Evolutionary conservation across 1,284 basidiomycete genomes (phyloP).

Genomic region (Volvariella surrecta): DNA sequence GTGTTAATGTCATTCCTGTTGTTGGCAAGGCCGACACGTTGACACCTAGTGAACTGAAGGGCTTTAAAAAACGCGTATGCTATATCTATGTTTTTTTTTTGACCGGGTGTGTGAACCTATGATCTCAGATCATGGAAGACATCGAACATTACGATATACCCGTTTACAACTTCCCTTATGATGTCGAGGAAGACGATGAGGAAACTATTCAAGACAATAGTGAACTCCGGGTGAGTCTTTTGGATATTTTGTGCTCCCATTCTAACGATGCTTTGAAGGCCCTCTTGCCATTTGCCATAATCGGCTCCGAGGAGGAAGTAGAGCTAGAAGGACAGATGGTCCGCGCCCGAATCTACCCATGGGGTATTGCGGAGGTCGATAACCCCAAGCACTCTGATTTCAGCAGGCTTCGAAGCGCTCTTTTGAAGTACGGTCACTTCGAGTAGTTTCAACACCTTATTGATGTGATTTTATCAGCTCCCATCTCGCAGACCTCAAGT

Average conservation of each 20-base stretch:
- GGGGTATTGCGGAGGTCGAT: constrained; percentile 98
- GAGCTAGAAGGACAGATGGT: constrained; percentile 88
- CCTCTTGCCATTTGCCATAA: constrained; percentile 92
- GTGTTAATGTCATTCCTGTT: constrained; percentile 99
- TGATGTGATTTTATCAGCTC: constrained; percentile 47
- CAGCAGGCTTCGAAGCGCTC: constrained; percentile 81
- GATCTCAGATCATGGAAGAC: constrained; percentile 89
- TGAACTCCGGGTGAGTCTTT: constrained; percentile 66
- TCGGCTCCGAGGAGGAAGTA: constrained; percentile 96
- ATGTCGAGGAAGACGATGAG: constrained; percentile 98
- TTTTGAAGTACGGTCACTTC: constrained; percentile 62
- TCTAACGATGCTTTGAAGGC: constrained; percentile 33
- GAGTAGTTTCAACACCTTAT: constrained; percentile 1
- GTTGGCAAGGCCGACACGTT: constrained; percentile 96
- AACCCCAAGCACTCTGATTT: constrained; percentile 99
- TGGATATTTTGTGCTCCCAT: constrained; percentile 7
- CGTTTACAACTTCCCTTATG: constrained; percentile 99
- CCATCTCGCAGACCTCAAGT: constrained; percentile 91
- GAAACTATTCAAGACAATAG: constrained; percentile 98
- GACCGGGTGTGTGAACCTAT: constrained; percentile 2
- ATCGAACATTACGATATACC: constrained; percentile 98
- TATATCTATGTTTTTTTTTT: background rate
- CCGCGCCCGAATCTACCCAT: constrained; percentile 92
- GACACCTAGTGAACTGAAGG: constrained; percentile 84
- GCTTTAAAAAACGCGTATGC: constrained; percentile 93